Evolutionary conservation across 768 basidiomycete species (phyloP), one percentile per base, ranked within the genome.

Genomic region (Pulveroboletus frians): DNA sequence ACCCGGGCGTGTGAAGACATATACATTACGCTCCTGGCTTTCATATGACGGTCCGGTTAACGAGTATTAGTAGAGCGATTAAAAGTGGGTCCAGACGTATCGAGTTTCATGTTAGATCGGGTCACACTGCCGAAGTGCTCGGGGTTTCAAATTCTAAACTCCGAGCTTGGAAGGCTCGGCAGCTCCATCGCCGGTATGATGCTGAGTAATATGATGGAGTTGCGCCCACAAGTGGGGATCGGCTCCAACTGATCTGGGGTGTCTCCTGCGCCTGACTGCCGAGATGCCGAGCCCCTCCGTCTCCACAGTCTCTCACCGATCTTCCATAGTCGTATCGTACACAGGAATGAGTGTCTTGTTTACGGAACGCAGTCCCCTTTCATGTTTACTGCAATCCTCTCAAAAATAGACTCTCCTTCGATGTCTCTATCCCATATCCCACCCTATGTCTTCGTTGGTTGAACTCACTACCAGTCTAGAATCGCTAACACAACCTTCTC

Each of bases 301-400:
- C 60, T 67, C 65, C 65, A 67, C 65, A 69, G 15, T 69, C 63
- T 69, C 67, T 56, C 67, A 67, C 66, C 53, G 23, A 23, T 51
- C 47, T 53, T 50, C 58, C 43, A 56, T 58, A 65, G 50, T 56
- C 58, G 53, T 65, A 49, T 69, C 56, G 63, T 58, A 56, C 55
- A 67, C 62, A 56, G 60, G 63, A 62, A 65, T 57, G 59, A 51
- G 62, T 54, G 50, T 57, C 37, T 51, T 54, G 56, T 53, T 66
- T 66, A 66, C 62, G 65, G 56, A 66, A 69, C 53, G 39, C 53
- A 43, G 44, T 43, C 46, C 50, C 41, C 53, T 61, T 53, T 52
- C 47, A 60, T 59, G 52, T 54, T 53, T 29, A 43, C 31, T 51
- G 39, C 35, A 38, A 50, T 61, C 50, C 45, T 67, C 47, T 49